Percentiles rank a stretch among this genome's conserved stretches.
These are phyloP conservation scores for Chaetomiaceae sp. DNA, from an alignment of 2,329 filamentous ascomycete species.

Conservation along the genomic window DNA sequence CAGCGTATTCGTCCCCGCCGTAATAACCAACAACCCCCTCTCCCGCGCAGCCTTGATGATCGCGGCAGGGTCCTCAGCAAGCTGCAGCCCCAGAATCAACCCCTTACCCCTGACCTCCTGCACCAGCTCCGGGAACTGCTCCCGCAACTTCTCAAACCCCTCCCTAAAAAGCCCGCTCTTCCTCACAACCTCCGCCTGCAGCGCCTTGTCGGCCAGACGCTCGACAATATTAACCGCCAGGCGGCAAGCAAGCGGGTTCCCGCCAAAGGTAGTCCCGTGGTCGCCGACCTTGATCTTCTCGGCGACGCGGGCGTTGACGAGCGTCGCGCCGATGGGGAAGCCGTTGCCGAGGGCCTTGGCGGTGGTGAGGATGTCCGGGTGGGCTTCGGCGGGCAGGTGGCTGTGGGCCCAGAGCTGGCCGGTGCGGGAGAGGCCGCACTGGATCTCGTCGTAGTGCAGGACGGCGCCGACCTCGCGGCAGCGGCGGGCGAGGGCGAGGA, in stretches of 20 bases:
- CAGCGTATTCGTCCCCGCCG: conserved; percentile 85
- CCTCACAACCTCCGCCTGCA: conserved; percentile 64
- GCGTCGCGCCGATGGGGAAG: conserved; percentile 85
- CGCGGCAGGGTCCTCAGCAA: conserved; percentile 64
- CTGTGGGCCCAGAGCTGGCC: conserved; percentile 87
- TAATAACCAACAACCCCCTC: conserved; percentile 83
- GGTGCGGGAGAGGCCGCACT: conserved; percentile 85
- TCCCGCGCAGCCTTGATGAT: conserved; percentile 84
- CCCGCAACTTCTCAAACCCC: conserved; percentile 44
- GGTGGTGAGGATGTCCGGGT: conserved; percentile 89
- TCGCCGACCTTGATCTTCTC: conserved; percentile 64
- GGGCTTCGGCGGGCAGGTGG: conserved; percentile 67
- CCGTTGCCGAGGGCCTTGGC: conserved; percentile 97
- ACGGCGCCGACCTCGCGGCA: conserved; percentile 85
- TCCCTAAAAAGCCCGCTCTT: conserved; percentile 54
- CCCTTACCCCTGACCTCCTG: conserved; percentile 77
- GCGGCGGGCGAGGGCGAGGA: conserved; percentile 74
- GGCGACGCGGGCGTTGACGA: conserved; percentile 56
- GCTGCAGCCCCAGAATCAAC: conserved; percentile 80
- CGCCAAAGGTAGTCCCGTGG: conserved; percentile 91
- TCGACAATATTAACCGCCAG: conserved; percentile 82
- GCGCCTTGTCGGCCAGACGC: conserved; percentile 63
- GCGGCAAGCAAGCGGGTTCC: conserved; percentile 80
- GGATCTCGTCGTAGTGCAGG: conserved; percentile 94
- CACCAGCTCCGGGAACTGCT: conserved; percentile 61